Percentiles rank a stretch among this genome's conserved stretches.
phyloP scores from a whole-genome alignment of 2,329 filamentous ascomycete species.

The Trichoderma endophyticum region DNA sequence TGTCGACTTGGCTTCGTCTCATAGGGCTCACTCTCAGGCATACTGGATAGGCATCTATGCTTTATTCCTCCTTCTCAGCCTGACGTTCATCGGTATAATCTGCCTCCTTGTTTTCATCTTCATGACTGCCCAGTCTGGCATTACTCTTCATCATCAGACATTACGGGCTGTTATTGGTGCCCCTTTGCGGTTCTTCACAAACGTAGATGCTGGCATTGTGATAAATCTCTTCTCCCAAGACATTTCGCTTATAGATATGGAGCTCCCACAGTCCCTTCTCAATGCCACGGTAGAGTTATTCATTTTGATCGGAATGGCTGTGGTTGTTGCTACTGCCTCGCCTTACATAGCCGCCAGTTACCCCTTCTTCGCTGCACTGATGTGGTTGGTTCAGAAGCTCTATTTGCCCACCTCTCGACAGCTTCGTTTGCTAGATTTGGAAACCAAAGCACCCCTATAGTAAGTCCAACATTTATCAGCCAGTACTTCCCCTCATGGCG shows the following conservation, averaged over 20 bases:
- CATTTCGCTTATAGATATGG: conserved; percentile 39
- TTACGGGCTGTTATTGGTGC: conserved; percentile 37
- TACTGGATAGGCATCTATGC: conserved; percentile 35
- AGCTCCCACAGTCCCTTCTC: conserved; percentile 35
- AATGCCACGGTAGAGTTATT: conserved; percentile 30
- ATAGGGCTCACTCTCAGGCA: conserved; percentile 16
- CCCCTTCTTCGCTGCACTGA: conserved; percentile 43
- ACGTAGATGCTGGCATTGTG: conserved; percentile 40
- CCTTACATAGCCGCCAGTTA: conserved; percentile 49
- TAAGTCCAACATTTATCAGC: conserved; percentile 17
- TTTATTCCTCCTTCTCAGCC: conserved; percentile 19
- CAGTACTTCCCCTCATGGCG: background rate
- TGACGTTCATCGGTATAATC: conserved; percentile 19
- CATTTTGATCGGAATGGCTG: conserved; percentile 41
- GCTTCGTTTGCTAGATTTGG: conserved; percentile 58
- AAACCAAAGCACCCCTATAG: conserved; percentile 53
- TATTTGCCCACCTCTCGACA: conserved; percentile 61
- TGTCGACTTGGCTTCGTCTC: conserved; percentile 23
- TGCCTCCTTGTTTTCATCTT: conserved; percentile 26
- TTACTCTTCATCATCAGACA: conserved; percentile 32
- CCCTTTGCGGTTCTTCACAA: conserved; percentile 41
- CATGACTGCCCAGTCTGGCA: conserved; percentile 30
- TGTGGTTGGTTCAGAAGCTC: conserved; percentile 53
- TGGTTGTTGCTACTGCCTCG: conserved; percentile 42
- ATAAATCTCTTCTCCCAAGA: conserved; percentile 48